Base-by-base conservation (phyloP, 1,139 yeast species). In the Schwanniomyces etchellsii region DNA sequence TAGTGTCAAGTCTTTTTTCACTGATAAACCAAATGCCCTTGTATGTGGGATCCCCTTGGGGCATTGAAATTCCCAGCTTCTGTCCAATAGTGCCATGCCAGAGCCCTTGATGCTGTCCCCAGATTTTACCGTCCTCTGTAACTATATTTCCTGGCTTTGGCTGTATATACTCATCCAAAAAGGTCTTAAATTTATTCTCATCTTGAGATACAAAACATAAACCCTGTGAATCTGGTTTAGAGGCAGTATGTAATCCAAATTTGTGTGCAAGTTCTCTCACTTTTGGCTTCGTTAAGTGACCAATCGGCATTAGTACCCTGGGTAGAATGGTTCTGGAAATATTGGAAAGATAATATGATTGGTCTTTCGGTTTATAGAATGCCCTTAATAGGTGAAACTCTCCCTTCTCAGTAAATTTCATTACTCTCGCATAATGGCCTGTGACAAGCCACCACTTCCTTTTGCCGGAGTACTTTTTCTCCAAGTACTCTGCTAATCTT, bases 21-120 rank as follows among this genome's bases (percentile, higher is more conserved):
- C 83, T 70, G 0, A 89, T 88, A 52, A 78, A 85, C 98, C 98
- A 91, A 2, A 74, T 66, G 0, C 98, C 98, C 28, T 72, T 64
- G 40, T 73, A 79, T 5, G 56, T 50, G 0, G 91, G 93, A 43
- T 80, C 76, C 0, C 88, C 91, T 48, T 89, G 96, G 0, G 96
- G 96, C 82, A 88, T 72, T 3, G 84, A 69, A 3, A 86, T 56
- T 1, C 95, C 81, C 20, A 78, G 65, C 39, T 79, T 74, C 56
- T 91, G 98, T 1, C 98, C 98, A 16, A 91, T 77, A 0, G 99
- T 91, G 11, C 88, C 93, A 34, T 83, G 79, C 97, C 98, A 93
- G 15, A 93, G 51, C 0, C 98, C 99, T 26, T 70, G 60, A 49
- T 89, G 96, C 31, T 57, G 50, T 0, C 96, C 97, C 74, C 94